Evolutionary conservation across 192 early-diverging fungal species (phyloP), one percentile per base, ranked within the genome.

Genomic region (Entomortierella lignicola): DNA sequence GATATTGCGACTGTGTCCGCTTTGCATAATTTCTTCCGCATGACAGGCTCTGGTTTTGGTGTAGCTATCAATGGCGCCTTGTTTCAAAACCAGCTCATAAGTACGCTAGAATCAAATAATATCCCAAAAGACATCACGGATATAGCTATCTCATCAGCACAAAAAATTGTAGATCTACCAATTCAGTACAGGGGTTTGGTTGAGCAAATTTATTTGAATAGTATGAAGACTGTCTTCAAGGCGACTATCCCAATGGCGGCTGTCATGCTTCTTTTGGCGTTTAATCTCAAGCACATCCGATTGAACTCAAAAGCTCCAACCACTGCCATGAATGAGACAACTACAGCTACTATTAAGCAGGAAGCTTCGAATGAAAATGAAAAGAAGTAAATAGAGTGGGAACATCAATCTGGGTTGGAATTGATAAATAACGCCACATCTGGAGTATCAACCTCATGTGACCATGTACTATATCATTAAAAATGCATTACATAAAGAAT

Each of bases 61-160:
- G 43, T 92, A 18, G 88, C 90, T 31, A 87, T 91, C 53, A 85
- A 85, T 8, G 90, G 88, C 23, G 85, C 91, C 29, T 63, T 92
- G 44, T 87, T 91, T 70, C 87, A 77, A 26, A 79, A 79, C 52
- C 61, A 70, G 6, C 32, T 79, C 25, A 63, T 42, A 30, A 64
- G 47, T 20, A 21, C 50, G 0, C 23, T 63, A 27, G 29, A 30
- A 25, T 4, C 23, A 17, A 17, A 61, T 4, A 20, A 43, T 1
- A 37, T 79, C 2, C 75, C 75, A 21, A 17, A 29, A 13, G 63
- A 69, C 5, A 60, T 51, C 15, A 42, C 62, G 1, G 31, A 65
- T 15, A 27, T 79, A 34, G 75, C 75, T 21, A 66, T 43, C 31
- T 43, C 55, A 4, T 79, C 75, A 20, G 58, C 75, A 12, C 75